Conservation (phyloP, 2,329 filamentous ascomycete species). For the Rutstroemia sydowiana region DNA sequence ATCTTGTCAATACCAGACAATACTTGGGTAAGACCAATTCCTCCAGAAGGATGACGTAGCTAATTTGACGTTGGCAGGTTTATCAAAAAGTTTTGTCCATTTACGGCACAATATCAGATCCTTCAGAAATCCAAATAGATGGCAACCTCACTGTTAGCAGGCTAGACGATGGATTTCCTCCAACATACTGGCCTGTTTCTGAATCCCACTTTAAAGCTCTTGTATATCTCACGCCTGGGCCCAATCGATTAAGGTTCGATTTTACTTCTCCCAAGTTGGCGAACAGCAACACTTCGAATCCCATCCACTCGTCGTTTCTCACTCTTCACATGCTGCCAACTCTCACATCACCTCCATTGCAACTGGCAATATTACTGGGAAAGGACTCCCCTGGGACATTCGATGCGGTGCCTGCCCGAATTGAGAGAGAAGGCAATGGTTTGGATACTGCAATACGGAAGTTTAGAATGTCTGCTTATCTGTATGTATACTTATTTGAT, state of each 20-base stretch:
- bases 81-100: slow-evolving; percentile 86
- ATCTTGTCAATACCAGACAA: slow-evolving; percentile 74
- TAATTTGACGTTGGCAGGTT: slow-evolving; percentile 47
- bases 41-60: not conserved
- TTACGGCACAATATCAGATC: slow-evolving; percentile 73
- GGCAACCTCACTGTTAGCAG: slow-evolving; percentile 74
- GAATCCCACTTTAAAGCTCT: slow-evolving; percentile 89
- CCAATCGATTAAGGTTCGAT: slow-evolving; percentile 81
- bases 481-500: slow-evolving; percentile 32
- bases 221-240: slow-evolving; percentile 82
- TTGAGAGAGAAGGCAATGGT: slow-evolving; percentile 73
- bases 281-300: slow-evolving; percentile 57
- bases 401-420: slow-evolving; percentile 70
- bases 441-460: slow-evolving; percentile 78
- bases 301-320: slow-evolving; percentile 70
- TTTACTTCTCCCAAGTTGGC: slow-evolving; percentile 78
- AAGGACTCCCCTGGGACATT: slow-evolving; percentile 83
- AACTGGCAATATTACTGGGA: slow-evolving; percentile 79
- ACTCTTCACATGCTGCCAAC: slow-evolving; percentile 82
- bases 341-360: slow-evolving; percentile 71
- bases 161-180: slow-evolving; percentile 77
- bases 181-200: slow-evolving; percentile 78
- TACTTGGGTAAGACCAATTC: slow-evolving; percentile 58
- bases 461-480: slow-evolving; percentile 88
- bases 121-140: slow-evolving; percentile 60